Evolutionary conservation across 2,329 filamentous ascomycete species (phyloP).

Genomic region (Coleophoma eucalyptorum): DNA sequence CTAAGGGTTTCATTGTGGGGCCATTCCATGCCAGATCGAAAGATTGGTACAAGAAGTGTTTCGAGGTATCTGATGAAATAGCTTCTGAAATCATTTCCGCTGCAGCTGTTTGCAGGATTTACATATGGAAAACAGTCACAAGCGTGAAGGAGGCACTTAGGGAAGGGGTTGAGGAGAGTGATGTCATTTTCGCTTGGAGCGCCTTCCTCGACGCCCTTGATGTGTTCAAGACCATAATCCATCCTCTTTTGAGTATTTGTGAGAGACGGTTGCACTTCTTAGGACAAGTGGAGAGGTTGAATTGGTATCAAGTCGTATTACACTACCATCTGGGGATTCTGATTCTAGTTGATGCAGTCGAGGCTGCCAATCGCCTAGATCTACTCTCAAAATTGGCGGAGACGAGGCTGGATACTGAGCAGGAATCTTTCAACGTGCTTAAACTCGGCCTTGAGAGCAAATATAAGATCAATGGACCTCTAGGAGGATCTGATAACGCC

Average conservation of each 20-base stretch:
- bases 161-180: constrained; percentile 26
- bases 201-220: constrained; percentile 22
- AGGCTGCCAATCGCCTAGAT: constrained; percentile 21
- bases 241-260: constrained; percentile 21
- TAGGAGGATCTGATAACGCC: not conserved
- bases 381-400: constrained; percentile 19
- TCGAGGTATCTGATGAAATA: constrained; percentile 22
- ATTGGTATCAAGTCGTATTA: constrained; percentile 27
- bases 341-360: constrained; percentile 23
- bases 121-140: constrained; percentile 26
- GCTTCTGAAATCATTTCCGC: constrained; percentile 26
- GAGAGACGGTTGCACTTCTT: constrained; percentile 26
- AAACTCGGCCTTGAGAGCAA: constrained; percentile 24
- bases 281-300: constrained; percentile 23
- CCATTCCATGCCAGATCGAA: constrained; percentile 25
- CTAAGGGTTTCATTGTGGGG: constrained; percentile 18
- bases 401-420: constrained; percentile 20
- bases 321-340: constrained; percentile 26
- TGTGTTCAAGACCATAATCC: constrained; percentile 24
- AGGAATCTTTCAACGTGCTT: constrained; percentile 21
- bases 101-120: constrained; percentile 22
- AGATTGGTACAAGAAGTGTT: constrained; percentile 19
- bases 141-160: constrained; percentile 28
- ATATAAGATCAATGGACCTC: constrained; percentile 15
- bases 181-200: constrained; percentile 21